These are phyloP conservation scores for Hirsutella thompsonii DNA, from an alignment of 2,329 filamentous ascomycete genomes.

Conservation along the genomic window DNA sequence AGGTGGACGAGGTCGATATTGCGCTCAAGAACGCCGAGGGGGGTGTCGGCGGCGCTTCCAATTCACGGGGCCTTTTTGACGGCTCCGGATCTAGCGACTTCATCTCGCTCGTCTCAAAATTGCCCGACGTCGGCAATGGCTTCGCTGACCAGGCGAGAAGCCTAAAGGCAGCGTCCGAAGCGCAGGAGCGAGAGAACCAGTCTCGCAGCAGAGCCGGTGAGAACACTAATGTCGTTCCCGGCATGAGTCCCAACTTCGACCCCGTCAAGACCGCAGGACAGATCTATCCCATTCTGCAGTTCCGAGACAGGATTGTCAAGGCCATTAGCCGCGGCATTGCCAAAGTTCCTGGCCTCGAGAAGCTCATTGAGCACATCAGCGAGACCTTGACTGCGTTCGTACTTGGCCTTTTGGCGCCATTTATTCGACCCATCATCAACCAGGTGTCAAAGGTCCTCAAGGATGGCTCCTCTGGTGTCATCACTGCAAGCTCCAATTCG, in stretches of 20 bases:
- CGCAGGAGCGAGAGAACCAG: slow-evolving; percentile 48
- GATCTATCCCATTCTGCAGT: slow-evolving; percentile 90
- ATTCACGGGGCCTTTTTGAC: slow-evolving; percentile 28
- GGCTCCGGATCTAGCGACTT: slow-evolving; percentile 40
- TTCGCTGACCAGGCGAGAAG: slow-evolving; percentile 54
- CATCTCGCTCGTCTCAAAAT: slow-evolving; percentile 58
- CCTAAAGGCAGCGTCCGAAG: slow-evolving; percentile 46
- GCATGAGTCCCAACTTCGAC: slow-evolving; percentile 66
- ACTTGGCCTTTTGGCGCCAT: slow-evolving; percentile 80
- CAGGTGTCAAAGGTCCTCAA: slow-evolving; percentile 76
- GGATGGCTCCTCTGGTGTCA: slow-evolving; percentile 63
- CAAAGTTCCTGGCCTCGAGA: slow-evolving; percentile 83
- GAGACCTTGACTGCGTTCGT: slow-evolving; percentile 90
- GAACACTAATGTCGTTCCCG: slow-evolving; percentile 51
- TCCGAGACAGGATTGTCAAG: slow-evolving; percentile 87
- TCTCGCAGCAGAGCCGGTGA: slow-evolving; percentile 20
- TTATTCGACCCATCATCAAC: slow-evolving; percentile 82
- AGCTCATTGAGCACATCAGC: slow-evolving; percentile 83
- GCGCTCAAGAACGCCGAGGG: slow-evolving; percentile 57
- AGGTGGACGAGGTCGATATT: slow-evolving; percentile 68
- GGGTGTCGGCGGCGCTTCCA: slow-evolving; percentile 15
- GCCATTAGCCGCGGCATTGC: slow-evolving; percentile 74
- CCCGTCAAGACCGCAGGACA: slow-evolving; percentile 62
- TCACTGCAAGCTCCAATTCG: slow-evolving; percentile 54
- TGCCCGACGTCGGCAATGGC: slow-evolving; percentile 57